phyloP scores from a whole-genome alignment of 129 eudicot species.

The Pittosporum tobira region DNA sequence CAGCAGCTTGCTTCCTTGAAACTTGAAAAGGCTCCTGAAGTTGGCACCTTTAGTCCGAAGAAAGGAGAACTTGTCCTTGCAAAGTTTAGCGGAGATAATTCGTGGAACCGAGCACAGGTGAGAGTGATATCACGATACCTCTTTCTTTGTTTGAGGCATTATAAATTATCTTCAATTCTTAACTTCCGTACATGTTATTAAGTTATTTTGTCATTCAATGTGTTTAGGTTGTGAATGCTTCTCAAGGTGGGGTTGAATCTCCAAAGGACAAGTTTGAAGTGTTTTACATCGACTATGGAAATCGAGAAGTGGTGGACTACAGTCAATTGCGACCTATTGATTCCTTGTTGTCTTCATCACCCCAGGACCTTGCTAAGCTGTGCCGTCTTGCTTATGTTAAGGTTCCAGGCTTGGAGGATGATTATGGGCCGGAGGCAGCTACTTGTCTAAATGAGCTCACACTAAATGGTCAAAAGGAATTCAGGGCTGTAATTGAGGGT shows the following conservation, averaged over 20 bases:
- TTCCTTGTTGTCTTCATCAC: conserved; percentile 57
- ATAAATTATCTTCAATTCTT: not conserved
- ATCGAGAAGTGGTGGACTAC: conserved; percentile 69
- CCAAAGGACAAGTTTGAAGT: conserved; percentile 72
- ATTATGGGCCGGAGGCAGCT: conserved; percentile 91
- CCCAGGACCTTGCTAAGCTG: conserved; percentile 85
- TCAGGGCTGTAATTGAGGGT: conserved; percentile 71
- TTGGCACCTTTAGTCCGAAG: conserved; percentile 81
- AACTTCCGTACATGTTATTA: not conserved
- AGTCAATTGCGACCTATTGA: conserved; percentile 71
- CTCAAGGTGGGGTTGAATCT: conserved; percentile 66
- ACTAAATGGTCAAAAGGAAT: conserved; percentile 53
- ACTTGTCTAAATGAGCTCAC: conserved; percentile 55
- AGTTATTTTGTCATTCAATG: not conserved
- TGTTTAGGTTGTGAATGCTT: conserved; percentile 63
- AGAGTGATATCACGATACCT: conserved; percentile 9
- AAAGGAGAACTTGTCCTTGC: conserved; percentile 87
- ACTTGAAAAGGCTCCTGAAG: conserved; percentile 72
- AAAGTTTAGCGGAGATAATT: conserved; percentile 84
- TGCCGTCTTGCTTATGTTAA: conserved; percentile 82
- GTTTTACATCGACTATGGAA: conserved; percentile 88
- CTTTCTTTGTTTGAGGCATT: not conserved
- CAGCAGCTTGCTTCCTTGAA: conserved; percentile 76
- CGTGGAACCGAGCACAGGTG: conserved; percentile 96
- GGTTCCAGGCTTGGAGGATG: conserved; percentile 78